These are phyloP conservation scores for Trebouxiophyceae sp. DNA, from an alignment of 163 green algal species.

Conservation along the genomic window DNA sequence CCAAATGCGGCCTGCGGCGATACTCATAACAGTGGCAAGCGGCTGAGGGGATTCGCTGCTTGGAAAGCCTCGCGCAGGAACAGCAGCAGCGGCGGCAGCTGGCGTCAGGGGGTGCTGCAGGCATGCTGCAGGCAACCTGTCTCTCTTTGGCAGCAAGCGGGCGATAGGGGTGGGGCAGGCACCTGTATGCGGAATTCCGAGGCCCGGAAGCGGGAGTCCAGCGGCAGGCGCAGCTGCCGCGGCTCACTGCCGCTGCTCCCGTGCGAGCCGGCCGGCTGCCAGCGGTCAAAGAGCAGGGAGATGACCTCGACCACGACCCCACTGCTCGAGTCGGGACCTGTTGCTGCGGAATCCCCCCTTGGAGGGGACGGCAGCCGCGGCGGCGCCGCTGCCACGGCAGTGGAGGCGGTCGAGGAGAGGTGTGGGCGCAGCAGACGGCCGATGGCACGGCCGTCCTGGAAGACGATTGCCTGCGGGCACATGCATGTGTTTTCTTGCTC, in stretches of 20 bases:
- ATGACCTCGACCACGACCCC: not conserved
- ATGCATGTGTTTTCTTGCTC: too few species aligned
- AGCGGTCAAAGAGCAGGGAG: not conserved
- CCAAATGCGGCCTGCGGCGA: not conserved
- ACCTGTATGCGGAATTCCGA: not conserved
- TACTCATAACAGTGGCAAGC: too few species aligned
- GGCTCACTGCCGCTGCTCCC: not conserved
- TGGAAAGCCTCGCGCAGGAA: too few species aligned
- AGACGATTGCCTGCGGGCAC: constrained; percentile 4
- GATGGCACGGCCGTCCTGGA: not conserved
- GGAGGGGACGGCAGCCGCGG: not conserved
- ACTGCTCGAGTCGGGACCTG: not conserved
- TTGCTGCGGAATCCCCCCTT: not conserved
- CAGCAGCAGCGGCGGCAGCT: too few species aligned
- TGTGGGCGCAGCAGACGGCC: constrained; percentile 1
- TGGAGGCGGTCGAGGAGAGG: not conserved
- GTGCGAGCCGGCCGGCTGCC: not conserved
- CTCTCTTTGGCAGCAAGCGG: too few species aligned
- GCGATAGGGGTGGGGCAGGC: not conserved
- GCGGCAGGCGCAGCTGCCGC: not conserved
- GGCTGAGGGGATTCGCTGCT: too few species aligned
- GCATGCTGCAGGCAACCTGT: too few species aligned
- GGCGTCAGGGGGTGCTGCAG: too few species aligned
- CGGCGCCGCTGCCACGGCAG: too few species aligned
- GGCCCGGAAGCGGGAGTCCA: not conserved